Evolutionary conservation across 805 yeast species (phyloP), one percentile per base, ranked within the genome.

Genomic region (Saccharomycopsis fibuligera): DNA sequence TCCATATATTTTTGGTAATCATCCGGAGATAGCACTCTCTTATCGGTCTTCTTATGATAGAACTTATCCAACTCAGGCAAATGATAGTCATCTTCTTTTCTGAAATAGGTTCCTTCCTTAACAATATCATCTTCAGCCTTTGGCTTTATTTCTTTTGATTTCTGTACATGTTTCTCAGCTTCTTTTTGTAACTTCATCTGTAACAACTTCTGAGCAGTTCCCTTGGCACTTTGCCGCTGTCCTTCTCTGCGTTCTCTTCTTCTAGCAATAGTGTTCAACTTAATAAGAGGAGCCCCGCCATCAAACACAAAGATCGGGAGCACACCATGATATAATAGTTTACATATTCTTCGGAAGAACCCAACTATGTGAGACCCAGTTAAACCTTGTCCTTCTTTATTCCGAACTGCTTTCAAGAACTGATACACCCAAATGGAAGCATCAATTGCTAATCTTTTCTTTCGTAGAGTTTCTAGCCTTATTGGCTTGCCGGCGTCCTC

Each of bases 381-480:
- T 51, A 90, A 63, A 0, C 86, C 76, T n/a, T 36, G 36, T 5
- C 98, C 99, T 27, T 84, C 83, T 35, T 77, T 67, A 62, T 89
- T 96, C 56, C 98, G 74, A 21, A 93, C 95, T 1, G 98, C 98
- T 62, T 91, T 93, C 55, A 93, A 69, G 60, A 93, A 93, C 63
- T 93, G 99, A 62, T 93, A 93, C 47, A 93, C 85, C 99, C 99
- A 93, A 55, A 93, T 93, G 2, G 98, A 91, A 1, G 99, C 99
- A 70, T 93, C 99, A 5, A 93, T 91, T 0, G 99, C 99, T 58
- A 93, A 69, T 46, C 75, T 71, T 61, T 83, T 84, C 50, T 89
- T 80, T 21, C 85, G 76, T 31, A 93, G 72, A 0, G 95, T 81
- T 62, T 91, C 98, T 25, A 93, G 72, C 47, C 91, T 74, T 2